Conservation (phyloP, 345 rosid species). For the Pelargonium nanum region DNA sequence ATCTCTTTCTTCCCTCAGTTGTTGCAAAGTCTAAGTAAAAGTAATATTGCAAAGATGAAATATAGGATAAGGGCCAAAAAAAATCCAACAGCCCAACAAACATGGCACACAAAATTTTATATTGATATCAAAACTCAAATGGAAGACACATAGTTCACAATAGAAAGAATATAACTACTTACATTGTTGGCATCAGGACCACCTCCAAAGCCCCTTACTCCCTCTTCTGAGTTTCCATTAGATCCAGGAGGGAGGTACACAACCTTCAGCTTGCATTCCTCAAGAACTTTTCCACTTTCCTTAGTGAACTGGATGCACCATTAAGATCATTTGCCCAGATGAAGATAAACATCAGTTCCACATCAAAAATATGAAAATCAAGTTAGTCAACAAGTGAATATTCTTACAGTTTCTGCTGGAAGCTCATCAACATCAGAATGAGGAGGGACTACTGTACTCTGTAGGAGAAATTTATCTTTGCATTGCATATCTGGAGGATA, state of each 20-base stretch:
- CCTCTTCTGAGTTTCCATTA: conserved; percentile 44
- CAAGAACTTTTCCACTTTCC: conserved; percentile 53
- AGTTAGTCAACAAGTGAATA: background rate
- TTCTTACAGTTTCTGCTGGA: conserved; percentile 62
- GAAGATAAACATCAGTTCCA: background rate
- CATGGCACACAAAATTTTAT: background rate
- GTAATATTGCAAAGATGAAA: conserved; percentile 6
- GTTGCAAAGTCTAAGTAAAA: conserved; percentile 47
- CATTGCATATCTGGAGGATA: conserved; percentile 83
- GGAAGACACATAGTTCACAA: background rate
- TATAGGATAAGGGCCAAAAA: background rate
- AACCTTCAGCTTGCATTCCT: conserved; percentile 86
- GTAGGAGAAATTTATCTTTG: conserved; percentile 92
- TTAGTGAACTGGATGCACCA: conserved; percentile 52
- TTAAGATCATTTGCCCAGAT: background rate
- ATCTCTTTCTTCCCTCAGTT: conserved; percentile 74
- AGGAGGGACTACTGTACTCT: conserved; percentile 58
- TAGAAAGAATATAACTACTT: conserved; percentile 22
- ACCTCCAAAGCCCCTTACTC: conserved; percentile 29
- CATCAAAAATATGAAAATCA: conserved; percentile 3
- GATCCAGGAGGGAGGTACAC: conserved; percentile 46
- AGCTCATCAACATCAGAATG: conserved; percentile 68
- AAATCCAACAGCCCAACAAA: background rate
- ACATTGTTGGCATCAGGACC: conserved; percentile 54
- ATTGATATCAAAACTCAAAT: background rate